These are phyloP conservation scores for Citrus mangshanensis DNA, from an alignment of 345 rosid genomes.

Conservation along the genomic window DNA sequence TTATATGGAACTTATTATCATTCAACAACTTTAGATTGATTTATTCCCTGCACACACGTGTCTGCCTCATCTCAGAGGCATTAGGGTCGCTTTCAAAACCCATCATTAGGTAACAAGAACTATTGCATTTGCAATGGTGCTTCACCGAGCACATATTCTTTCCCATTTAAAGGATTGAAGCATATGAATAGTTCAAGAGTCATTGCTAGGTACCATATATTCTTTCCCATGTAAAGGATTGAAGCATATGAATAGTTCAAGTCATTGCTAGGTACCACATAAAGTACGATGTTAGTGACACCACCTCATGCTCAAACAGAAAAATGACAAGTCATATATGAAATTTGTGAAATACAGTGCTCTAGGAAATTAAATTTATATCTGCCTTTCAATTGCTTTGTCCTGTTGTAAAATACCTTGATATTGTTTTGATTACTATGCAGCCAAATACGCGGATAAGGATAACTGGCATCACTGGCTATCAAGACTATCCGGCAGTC, in stretches of 20 bases:
- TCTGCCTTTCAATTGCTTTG: background rate
- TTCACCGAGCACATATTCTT: background rate
- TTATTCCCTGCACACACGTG: background rate
- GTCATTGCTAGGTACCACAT: background rate
- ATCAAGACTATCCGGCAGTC: constrained; percentile 61
- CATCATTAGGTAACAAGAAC: background rate
- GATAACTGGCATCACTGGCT: constrained; percentile 84
- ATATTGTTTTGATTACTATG: constrained; percentile 14
- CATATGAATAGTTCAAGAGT: background rate
- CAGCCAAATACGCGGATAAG: constrained; percentile 90
- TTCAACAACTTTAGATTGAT: background rate
- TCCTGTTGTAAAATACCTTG: background rate
- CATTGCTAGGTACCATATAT: too few species aligned
- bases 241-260: too few species aligned
- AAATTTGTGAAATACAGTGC: background rate
- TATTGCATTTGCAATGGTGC: background rate
- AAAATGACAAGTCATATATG: background rate
- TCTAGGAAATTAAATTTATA: background rate
- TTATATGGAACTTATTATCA: background rate
- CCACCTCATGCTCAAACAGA: background rate
- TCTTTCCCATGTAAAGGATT: too few species aligned
- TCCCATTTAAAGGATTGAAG: background rate
- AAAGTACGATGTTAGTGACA: background rate
- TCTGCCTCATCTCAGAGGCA: background rate
- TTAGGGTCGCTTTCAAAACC: background rate